Base-by-base conservation (phyloP, 345 rosid species). In the Linum lewisii region DNA sequence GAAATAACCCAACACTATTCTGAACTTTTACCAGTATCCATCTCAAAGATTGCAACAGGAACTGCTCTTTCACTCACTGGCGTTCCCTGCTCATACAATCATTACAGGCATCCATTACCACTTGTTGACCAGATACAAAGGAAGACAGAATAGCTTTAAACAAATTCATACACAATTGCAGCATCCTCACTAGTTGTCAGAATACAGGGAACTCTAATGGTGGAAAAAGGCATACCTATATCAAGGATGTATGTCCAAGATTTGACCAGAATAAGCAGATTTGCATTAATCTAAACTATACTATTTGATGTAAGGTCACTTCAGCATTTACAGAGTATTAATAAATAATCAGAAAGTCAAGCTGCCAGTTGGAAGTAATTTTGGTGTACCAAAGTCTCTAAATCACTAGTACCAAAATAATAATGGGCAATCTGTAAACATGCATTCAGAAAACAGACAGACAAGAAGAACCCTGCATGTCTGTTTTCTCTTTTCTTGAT, bases 31-130 rank as follows among this genome's bases (percentile, higher is more conserved):
- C 98, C 96, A 23, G 81, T 45, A 51, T 92, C 82, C 24, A 93
- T 83, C 81, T 81, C 90, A 73, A 92, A 92, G 78, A 92, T 88
- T 64, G 98, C 95, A 71, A 92, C 97, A 64, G 98, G 98, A 74
- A 92, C 82, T 76, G 98, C 98, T 65, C 98, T 97, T 71, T 92
- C 98, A 25, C 98, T 92, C 58, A 92, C 98, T 63, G 98, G 90
- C 51, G 89, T 77, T 60, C 97, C 98, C 98, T 88, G 81, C 67
- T 67, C 76, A 74, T 21, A 68, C 60, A 59, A 73, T 61, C 60
- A 63, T 68, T 67, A 24, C 42, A 56, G 66, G 18, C 51, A 55
- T 64, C 22, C 38, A 57, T 49, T 59, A 42, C 2, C 47, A 42
- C 16, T 11, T 0, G 18, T 5, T 42, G 15, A 42, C 34, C 34